These are phyloP conservation scores for Magnolia sinica DNA, from an alignment of 164 flowering plant species.

Conservation along the genomic window DNA sequence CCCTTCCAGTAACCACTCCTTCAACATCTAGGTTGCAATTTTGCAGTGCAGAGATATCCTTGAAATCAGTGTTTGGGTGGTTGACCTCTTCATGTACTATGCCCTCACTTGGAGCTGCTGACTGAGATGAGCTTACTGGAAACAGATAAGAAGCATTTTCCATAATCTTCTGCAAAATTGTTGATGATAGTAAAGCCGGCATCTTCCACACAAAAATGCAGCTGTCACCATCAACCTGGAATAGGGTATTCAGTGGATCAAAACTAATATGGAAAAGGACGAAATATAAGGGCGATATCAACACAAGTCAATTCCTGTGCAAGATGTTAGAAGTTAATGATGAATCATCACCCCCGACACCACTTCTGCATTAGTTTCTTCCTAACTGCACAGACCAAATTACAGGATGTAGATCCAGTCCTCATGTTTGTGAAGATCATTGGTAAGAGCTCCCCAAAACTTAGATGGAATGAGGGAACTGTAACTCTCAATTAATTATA, in stretches of 20 bases:
- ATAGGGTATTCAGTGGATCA: slow-evolving; percentile 1
- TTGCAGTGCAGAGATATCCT: slow-evolving; percentile 9
- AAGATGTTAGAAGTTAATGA: neutral
- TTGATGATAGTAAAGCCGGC: slow-evolving; percentile 44
- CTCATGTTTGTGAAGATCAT: neutral
- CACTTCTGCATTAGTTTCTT: neutral
- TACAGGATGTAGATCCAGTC: neutral
- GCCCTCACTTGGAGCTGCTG: slow-evolving; percentile 21
- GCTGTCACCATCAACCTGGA: slow-evolving; percentile 68
- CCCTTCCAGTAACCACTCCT: slow-evolving; percentile 12
- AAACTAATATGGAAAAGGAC: neutral
- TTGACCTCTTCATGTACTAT: slow-evolving; percentile 23
- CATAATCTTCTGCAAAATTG: slow-evolving; percentile 44
- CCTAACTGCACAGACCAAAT: neutral
- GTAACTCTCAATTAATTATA: neutral
- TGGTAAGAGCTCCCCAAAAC: neutral
- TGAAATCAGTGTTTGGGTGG: slow-evolving; percentile 8
- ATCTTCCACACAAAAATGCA: slow-evolving; percentile 76
- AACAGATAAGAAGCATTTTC: slow-evolving; percentile 32
- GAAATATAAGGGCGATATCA: neutral
- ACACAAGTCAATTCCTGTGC: neutral
- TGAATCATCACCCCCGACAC: neutral
- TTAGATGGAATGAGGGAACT: neutral
- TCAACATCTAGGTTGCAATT: slow-evolving; percentile 12
- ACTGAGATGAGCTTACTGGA: slow-evolving; percentile 26